A percentile compares a stretch with the other conserved stretches of the same genome.
phyloP scores from a whole-genome alignment of 371 early-diverging fungal genomes.

The Synchytrium microbalum region DNA sequence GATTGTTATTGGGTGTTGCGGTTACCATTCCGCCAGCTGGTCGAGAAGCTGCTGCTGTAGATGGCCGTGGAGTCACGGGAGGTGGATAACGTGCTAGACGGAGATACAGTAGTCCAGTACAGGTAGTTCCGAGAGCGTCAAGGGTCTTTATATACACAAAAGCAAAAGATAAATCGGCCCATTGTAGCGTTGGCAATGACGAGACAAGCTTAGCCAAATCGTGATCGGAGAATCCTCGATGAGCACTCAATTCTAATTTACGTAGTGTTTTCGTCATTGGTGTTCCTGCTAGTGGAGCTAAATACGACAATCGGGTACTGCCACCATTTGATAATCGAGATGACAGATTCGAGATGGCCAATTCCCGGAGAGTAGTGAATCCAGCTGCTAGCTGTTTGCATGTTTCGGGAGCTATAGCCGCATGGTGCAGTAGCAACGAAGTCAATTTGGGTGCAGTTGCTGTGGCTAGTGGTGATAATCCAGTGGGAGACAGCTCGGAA shows the following conservation, averaged over 20 bases:
- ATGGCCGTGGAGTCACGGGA: background rate
- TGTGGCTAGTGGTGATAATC: conserved; percentile 13
- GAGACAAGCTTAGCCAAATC: conserved; percentile 8
- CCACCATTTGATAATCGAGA: background rate
- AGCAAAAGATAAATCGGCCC: conserved; percentile 33
- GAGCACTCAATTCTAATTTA: conserved; percentile 25
- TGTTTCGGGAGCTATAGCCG: conserved; percentile 14
- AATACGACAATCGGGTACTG: background rate
- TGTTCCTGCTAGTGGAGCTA: conserved; percentile 2
- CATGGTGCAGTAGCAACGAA: conserved; percentile 29
- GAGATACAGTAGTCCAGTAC: conserved; percentile 25
- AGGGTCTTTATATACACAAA: conserved; percentile 28
- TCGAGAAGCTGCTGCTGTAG: background rate
- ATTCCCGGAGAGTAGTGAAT: conserved; percentile 18
- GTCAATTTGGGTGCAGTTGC: conserved; percentile 15
- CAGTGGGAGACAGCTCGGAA: conserved; percentile 16
- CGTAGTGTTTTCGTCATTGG: conserved; percentile 11
- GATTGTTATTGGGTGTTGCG: no score
- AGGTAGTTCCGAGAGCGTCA: conserved; percentile 14
- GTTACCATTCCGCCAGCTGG: background rate
- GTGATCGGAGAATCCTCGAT: conserved; percentile 21
- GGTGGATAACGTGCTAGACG: conserved; percentile 15
- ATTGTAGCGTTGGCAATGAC: conserved; percentile 9
- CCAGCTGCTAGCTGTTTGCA: conserved; percentile 10
- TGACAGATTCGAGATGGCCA: conserved; percentile 29